A percentile compares a stretch with the other conserved stretches of the same genome.
phyloP scores from a whole-genome alignment of 2,329 filamentous ascomycete species.

The Pleurostoma richardsiae region DNA sequence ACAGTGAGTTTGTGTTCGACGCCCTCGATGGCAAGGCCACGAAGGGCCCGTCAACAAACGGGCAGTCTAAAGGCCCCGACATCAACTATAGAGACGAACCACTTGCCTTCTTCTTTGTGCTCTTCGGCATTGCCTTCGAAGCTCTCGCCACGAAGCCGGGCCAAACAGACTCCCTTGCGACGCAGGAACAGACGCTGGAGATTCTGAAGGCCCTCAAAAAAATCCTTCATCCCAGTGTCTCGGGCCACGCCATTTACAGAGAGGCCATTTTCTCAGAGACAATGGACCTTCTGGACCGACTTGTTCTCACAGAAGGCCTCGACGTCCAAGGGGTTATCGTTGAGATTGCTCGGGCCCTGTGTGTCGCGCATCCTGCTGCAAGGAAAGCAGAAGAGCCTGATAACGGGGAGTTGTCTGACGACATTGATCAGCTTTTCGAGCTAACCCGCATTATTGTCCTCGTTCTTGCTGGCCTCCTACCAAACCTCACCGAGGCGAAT shows the following conservation, averaged over 20 bases:
- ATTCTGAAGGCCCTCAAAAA: conserved; percentile 91
- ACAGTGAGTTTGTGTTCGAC: conserved; percentile 96
- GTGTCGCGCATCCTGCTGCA: conserved; percentile 86
- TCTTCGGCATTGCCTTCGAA: conserved; percentile 95
- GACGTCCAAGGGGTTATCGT: conserved; percentile 91
- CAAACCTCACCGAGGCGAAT: conserved; percentile 68
- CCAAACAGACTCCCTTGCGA: conserved; percentile 59
- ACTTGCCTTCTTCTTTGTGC: conserved; percentile 96
- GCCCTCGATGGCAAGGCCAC: conserved; percentile 81
- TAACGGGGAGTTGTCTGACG: conserved; percentile 82
- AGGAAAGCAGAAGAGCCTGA: conserved; percentile 60
- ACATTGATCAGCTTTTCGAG: conserved; percentile 97
- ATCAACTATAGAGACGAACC: conserved; percentile 99
- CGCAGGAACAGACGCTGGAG: conserved; percentile 70
- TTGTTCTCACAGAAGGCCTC: conserved; percentile 85
- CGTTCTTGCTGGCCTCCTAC: conserved; percentile 81
- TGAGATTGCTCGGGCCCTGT: conserved; percentile 85
- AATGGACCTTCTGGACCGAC: conserved; percentile 88
- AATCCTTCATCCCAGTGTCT: conserved; percentile 89
- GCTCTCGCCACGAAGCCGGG: conserved; percentile 79
- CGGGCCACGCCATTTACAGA: conserved; percentile 93
- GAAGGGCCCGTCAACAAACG: conserved; percentile 39
- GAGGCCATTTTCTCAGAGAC: conserved; percentile 95
- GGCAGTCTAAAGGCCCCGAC: conserved; percentile 60
- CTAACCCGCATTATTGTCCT: conserved; percentile 93